These are phyloP conservation scores for Metschnikowia corniflorae DNA, from an alignment of 805 yeast genomes.

Conservation along the genomic window DNA sequence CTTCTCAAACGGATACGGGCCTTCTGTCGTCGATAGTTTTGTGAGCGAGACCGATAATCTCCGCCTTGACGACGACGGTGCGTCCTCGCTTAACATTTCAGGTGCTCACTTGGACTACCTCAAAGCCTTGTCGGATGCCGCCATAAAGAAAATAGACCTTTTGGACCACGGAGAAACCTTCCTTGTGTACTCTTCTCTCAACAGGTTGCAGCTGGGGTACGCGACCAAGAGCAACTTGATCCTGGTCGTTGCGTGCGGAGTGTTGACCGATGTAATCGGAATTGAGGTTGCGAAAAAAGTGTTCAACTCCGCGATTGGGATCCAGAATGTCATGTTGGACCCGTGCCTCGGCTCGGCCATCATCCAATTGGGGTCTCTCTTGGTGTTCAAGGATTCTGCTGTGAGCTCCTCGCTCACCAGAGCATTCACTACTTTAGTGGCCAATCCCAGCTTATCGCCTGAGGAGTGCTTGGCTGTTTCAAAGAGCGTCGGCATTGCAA, in stretches of 20 bases:
- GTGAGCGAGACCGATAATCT: constrained; percentile 5
- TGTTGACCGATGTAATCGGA: constrained; percentile 43
- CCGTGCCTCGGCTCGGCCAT: constrained; percentile 48
- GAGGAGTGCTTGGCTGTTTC: constrained; percentile 52
- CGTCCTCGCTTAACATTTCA: constrained; percentile 20
- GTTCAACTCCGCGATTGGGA: constrained; percentile 50
- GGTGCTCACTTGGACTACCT: constrained; percentile 26
- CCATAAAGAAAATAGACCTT: constrained; percentile 38
- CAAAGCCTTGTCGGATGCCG: constrained; percentile 29
- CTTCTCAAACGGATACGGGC: constrained; percentile 2
- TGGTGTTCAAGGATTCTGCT: constrained; percentile 42
- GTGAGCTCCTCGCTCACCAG: constrained; percentile 39
- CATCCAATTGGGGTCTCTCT: constrained; percentile 53
- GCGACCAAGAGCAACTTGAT: constrained; percentile 52
- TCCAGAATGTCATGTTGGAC: constrained; percentile 52
- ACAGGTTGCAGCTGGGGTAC: constrained; percentile 48
- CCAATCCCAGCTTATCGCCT: constrained; percentile 48
- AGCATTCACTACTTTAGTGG: constrained; percentile 50
- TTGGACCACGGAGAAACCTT: constrained; percentile 58
- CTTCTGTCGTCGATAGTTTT: constrained; percentile 3
- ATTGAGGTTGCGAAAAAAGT: constrained; percentile 41
- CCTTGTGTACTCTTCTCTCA: constrained; percentile 49
- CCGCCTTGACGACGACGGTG: neutral
- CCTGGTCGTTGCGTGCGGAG: constrained; percentile 60
- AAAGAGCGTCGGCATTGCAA: constrained; percentile 58